Evolutionary conservation across 2,329 filamentous ascomycete genomes (phyloP).

Genomic region (Ophiostoma ulmi): DNA sequence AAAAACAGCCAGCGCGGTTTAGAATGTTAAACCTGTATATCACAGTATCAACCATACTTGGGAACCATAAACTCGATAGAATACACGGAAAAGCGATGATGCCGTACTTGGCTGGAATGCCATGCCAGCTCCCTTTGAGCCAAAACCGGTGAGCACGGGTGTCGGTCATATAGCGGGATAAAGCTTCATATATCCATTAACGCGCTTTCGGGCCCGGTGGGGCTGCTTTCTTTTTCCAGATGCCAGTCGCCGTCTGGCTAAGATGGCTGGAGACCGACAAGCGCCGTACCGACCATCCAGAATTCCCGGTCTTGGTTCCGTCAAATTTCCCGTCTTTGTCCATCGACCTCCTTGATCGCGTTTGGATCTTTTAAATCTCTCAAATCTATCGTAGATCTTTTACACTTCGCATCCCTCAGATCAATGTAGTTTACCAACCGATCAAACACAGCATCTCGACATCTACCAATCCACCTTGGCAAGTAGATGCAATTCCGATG

Average conservation of each 20-base stretch:
- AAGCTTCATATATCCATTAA: neutral
- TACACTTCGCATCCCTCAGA: neutral
- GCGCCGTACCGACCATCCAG: neutral
- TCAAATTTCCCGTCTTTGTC: neutral
- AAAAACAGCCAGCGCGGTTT: too few species aligned
- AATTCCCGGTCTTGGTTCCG: neutral
- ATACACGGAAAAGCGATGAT: neutral
- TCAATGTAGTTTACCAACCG: neutral
- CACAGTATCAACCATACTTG: too few species aligned
- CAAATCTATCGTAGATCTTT: neutral
- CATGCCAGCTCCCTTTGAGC: neutral
- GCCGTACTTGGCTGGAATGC: neutral
- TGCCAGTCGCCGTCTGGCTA: neutral
- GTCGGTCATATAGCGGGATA: neutral
- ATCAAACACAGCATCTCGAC: neutral
- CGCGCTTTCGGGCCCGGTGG: neutral
- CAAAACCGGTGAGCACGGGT: neutral
- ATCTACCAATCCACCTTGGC: neutral
- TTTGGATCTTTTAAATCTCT: neutral
- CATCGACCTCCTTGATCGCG: neutral
- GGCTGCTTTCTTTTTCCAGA: neutral
- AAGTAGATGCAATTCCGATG: constrained; percentile 1
- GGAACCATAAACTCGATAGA: too few species aligned
- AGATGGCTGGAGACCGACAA: neutral
- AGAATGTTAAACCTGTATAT: too few species aligned